Evolutionary conservation across 768 basidiomycete species (phyloP), one percentile per base, ranked within the genome.

Genomic region (Podaxis sp.): DNA sequence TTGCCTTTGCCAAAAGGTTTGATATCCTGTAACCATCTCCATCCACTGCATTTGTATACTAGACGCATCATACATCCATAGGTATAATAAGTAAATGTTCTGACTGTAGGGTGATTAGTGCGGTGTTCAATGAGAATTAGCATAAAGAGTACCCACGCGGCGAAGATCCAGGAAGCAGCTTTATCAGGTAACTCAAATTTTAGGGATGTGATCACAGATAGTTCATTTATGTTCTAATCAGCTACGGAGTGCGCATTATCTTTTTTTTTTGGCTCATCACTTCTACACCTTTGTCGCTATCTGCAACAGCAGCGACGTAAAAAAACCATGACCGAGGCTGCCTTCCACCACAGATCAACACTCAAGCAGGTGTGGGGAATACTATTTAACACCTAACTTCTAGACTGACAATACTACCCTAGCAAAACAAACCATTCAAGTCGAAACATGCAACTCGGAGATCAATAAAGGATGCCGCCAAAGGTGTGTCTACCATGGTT

Each of bases 391-490:
- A 21, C 18, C 35, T 40, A 11, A 47, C 62, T 42, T 44, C n/a
- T 38, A 37, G 35, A 50, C 37, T 58, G 50, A 61, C 48, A 52
- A 1, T 50, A 51, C 40, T 51, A 55, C 48, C 18, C 14, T 64
- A 95, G 92, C 77, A 86, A 80, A 97, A 98, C 75, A 98, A 98
- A 73, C 66, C 82, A 1, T 98, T 91, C 80, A 98, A 98, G 75
- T 93, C 93, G 1, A 91, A 87, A 70, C 91, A 95, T 78, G 84
- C 93, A 1, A 84, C 91, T 11, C 97, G 97, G 74, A 85, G 89
- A 1, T 79, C 90, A 0, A 67, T 97, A 40, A 94, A 90, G 73
- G 91, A 92, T 48, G 82, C 83, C 46, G 87, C 92, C 35, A 96
- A 96, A 79, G 95, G 94, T 87, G 47, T 37, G 68, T 55, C 50